These are phyloP conservation scores for Dioscorea zingiberensis DNA, from an alignment of 106 monocot species.

Conservation along the genomic window DNA sequence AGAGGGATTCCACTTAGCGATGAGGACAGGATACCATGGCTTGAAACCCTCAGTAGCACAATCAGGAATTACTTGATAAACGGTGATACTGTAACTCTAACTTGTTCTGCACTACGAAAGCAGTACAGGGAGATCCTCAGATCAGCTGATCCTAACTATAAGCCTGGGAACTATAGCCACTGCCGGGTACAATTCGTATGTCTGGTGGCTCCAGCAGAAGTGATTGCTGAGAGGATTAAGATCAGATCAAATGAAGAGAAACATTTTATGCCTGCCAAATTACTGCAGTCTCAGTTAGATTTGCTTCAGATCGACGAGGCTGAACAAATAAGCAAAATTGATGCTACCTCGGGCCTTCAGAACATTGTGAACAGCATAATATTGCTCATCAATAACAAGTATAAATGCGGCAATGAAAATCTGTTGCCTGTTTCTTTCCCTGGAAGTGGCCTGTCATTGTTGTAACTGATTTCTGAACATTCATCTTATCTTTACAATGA, in stretches of 20 bases:
- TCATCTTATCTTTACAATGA: no score
- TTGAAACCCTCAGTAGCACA: slow-evolving; percentile 48
- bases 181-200: slow-evolving; percentile 71
- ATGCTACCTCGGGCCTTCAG: slow-evolving; percentile 29
- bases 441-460: no score
- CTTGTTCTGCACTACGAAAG: slow-evolving; percentile 73
- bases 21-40: slow-evolving; percentile 78
- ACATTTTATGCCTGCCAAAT: slow-evolving; percentile 76
- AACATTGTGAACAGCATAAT: slow-evolving; percentile 30
- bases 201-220: slow-evolving; percentile 43
- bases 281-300: slow-evolving; percentile 66
- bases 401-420: no score
- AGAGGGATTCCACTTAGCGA: slow-evolving; percentile 64
- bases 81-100: slow-evolving; percentile 34
- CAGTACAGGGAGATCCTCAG: slow-evolving; percentile 78
- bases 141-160: slow-evolving; percentile 42
- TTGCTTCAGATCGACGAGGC: slow-evolving; percentile 62
- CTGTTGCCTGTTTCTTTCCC: no score
- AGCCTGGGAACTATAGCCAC: slow-evolving; percentile 14
- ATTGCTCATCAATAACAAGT: neutral
- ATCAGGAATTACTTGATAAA: slow-evolving; percentile 16
- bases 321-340: slow-evolving; percentile 44
- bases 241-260: slow-evolving; percentile 46
- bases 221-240: slow-evolving; percentile 53
- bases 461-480: neutral